Evolutionary conservation across 176 grass and related monocot species (phyloP), one percentile per base, ranked within the genome.

Genomic region (Juncus effusus): DNA sequence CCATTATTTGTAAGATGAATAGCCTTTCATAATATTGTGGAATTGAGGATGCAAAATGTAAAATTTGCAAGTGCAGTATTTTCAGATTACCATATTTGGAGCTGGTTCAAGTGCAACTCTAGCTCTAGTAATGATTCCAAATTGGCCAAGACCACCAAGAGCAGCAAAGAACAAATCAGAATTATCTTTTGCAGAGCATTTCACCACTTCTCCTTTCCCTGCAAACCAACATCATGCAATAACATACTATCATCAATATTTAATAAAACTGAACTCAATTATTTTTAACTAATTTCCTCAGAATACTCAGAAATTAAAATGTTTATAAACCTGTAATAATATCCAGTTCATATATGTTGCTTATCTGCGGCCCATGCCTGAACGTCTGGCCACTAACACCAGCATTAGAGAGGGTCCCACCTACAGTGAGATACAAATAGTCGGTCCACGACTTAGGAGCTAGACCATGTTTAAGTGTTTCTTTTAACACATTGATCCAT

Each of bases 381-480:
- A 96, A 96, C 62, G 91, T 76, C 73, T 96, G 91, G 4, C 91
- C 91, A 42, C 91, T 96, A 76, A 96, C 78, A 42, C 91, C 91
- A 1, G 91, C 91, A 74, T 88, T 90, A 40, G 87, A 90, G 57
- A 90, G 69, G 3, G 91, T 90, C 13, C 87, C 91, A 19, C 91
- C 91, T 58, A 90, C 81, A 0, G 87, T 90, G 73, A 96, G 84
- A 71, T 90, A 84, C 69, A 96, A 87, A 69, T 96, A 96, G 69
- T 96, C 87, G 12, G 91, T 96, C 91, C 91, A 96, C 2, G 91
- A 96, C 65, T 73, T 96, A 50, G 91, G 91, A 19, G 91, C 84
- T 15, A 96, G 69, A 38, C 84, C 91, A 49, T 83, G 53, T 61
- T 85, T 81, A 50, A 96, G 81, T n/a, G 78, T 85, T 82, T 91